phyloP scores from a whole-genome alignment of 495 filamentous ascomycete species.

The Penicillium paradoxum region DNA sequence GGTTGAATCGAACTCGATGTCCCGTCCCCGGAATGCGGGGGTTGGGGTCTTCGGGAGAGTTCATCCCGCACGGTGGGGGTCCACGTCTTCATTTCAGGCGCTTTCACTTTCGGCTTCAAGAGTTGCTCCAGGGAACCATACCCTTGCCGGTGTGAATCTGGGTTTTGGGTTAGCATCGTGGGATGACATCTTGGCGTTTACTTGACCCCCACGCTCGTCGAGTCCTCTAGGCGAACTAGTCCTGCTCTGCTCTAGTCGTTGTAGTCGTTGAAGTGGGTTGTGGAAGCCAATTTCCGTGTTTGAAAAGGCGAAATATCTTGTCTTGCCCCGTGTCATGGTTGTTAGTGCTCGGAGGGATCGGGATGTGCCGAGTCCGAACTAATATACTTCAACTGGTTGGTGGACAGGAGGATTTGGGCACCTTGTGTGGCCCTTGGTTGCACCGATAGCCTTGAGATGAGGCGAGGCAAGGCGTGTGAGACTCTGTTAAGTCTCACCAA shows the following conservation, averaged over 20 bases:
- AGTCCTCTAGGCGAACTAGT: not conserved
- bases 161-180: not conserved
- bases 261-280: not conserved
- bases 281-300: not conserved
- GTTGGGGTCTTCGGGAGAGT: not conserved
- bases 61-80: not conserved
- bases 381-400: too few relatives aligned
- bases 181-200: not conserved
- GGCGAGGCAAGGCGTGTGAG: too few relatives aligned
- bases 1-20: not conserved
- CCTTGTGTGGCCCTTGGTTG: too few relatives aligned
- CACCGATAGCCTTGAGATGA: not conserved
- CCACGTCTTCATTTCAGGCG: not conserved
- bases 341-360: not conserved
- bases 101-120: not conserved
- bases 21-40: not conserved
- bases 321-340: not conserved
- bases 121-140: not conserved
- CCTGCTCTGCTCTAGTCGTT: too few relatives aligned
- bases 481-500: not conserved
- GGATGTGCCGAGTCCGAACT: not conserved
- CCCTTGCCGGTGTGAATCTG: not conserved
- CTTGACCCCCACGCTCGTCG: not conserved
- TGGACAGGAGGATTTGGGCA: too few relatives aligned
- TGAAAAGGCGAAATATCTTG: not conserved